Conservation (phyloP, 2,329 filamentous ascomycete species). For the Xylaria sp. region DNA sequence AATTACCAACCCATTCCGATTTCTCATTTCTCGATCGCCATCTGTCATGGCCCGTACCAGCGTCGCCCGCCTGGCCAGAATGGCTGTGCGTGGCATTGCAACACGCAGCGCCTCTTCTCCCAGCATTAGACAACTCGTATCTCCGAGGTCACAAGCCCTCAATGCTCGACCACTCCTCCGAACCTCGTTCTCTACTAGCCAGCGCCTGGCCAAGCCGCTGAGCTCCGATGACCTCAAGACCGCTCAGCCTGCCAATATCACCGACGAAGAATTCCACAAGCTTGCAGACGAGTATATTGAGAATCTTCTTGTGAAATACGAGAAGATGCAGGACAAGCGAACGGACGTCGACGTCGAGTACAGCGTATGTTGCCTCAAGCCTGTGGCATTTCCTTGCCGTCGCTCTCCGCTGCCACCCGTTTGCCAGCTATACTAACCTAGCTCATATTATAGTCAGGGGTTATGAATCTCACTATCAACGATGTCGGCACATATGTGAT, state of each 20-base stretch:
- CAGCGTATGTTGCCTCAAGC: conserved; percentile 67
- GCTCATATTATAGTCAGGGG: conserved; percentile 72
- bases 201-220: conserved; percentile 52
- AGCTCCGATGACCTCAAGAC: conserved; percentile 50
- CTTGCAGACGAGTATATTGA: conserved; percentile 80
- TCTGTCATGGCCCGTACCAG: conserved; percentile 48
- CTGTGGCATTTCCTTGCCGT: neutral
- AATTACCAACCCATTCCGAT: conserved; percentile 1
- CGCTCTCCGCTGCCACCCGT: neutral
- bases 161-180: conserved; percentile 10
- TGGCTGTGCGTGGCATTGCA: conserved; percentile 49
- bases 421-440: conserved; percentile 19
- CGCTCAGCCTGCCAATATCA: conserved; percentile 68
- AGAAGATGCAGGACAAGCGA: conserved; percentile 76
- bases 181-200: conserved; percentile 50
- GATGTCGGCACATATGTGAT: conserved; percentile 85
- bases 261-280: conserved; percentile 78
- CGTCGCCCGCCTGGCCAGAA: conserved; percentile 53
- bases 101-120: conserved; percentile 34
- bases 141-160: conserved; percentile 36
- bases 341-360: conserved; percentile 90
- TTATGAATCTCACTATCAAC: conserved; percentile 79
- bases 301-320: conserved; percentile 66
- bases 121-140: conserved; percentile 37
- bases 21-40: conserved; percentile 5